Evolutionary conservation across 2,329 filamentous ascomycete species (phyloP).

Genomic region (Fusarium abutilonis): DNA sequence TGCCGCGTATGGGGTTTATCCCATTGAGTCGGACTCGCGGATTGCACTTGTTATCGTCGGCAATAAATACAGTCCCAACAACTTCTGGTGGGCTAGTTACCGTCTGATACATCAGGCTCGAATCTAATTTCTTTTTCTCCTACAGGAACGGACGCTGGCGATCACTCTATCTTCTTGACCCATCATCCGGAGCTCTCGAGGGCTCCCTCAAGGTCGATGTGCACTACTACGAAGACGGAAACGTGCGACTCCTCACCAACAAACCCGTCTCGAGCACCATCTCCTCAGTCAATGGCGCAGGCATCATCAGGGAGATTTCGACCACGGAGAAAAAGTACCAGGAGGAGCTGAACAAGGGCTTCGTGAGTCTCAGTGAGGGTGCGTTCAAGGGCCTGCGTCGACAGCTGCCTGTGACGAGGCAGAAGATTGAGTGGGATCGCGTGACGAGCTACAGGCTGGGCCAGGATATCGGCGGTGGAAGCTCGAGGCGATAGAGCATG

Average conservation of each 20-base stretch:
- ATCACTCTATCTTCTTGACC: slow-evolving; percentile 82
- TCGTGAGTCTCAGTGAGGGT: slow-evolving; percentile 87
- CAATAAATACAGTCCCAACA: slow-evolving; percentile 97
- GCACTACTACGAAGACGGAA: slow-evolving; percentile 99
- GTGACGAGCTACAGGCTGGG: slow-evolving; percentile 90
- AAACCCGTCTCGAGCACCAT: slow-evolving; percentile 75
- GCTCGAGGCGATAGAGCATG: slow-evolving; percentile 53
- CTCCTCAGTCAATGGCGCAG: slow-evolving; percentile 70
- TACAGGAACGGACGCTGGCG: slow-evolving; percentile 94
- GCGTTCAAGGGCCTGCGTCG: slow-evolving; percentile 93
- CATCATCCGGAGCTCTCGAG: slow-evolving; percentile 72
- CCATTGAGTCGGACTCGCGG: slow-evolving; percentile 77
- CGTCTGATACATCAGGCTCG: not conserved
- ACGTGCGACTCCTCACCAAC: slow-evolving; percentile 90
- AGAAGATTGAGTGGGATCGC: slow-evolving; percentile 99
- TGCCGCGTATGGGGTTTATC: slow-evolving; percentile 83
- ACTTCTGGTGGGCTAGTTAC: slow-evolving; percentile 78
- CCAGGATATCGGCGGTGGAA: slow-evolving; percentile 79
- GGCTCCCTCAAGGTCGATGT: slow-evolving; percentile 93
- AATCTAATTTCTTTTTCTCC: slow-evolving; percentile 32
- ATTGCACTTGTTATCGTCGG: slow-evolving; percentile 87
- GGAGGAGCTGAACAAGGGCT: slow-evolving; percentile 92
- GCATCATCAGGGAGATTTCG: slow-evolving; percentile 81
- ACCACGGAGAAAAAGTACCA: slow-evolving; percentile 90
- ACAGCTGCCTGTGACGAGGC: slow-evolving; percentile 93